Evolutionary conservation across 2,329 filamentous ascomycete species (phyloP).

Genomic region (Blastomyces percursus): DNA sequence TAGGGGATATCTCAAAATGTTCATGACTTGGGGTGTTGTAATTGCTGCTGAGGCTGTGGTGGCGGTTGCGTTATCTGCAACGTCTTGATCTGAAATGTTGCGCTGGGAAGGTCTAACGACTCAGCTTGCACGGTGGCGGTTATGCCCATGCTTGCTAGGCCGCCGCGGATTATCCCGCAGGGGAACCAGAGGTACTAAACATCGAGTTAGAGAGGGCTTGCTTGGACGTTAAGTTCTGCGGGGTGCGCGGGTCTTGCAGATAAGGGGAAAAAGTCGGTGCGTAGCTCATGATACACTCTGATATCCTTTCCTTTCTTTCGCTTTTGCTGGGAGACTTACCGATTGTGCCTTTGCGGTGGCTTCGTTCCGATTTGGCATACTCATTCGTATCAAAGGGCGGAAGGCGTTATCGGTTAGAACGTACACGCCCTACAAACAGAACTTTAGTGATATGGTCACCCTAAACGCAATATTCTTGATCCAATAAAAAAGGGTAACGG

Average conservation of each 20-base stretch:
- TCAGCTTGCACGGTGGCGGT: slow-evolving; percentile 86
- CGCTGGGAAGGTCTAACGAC: slow-evolving; percentile 71
- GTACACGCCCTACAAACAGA: slow-evolving; percentile 65
- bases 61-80: slow-evolving; percentile 52
- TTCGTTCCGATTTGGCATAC: slow-evolving; percentile 63
- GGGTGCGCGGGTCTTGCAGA: not conserved
- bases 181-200: slow-evolving; percentile 88
- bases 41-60: not conserved
- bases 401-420: slow-evolving; percentile 91
- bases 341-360: slow-evolving; percentile 66
- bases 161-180: slow-evolving; percentile 81
- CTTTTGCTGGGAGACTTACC: slow-evolving; percentile 40
- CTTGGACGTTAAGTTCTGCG: not conserved
- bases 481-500: not conserved
- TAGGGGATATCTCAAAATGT: not conserved
- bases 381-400: slow-evolving; percentile 81
- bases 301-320: not conserved
- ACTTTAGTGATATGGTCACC: not conserved
- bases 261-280: not conserved
- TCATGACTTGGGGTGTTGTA: not conserved
- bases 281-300: not conserved
- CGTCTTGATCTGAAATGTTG: slow-evolving; percentile 94
- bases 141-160: slow-evolving; percentile 84
- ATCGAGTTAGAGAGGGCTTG: not conserved
- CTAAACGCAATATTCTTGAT: not conserved